These are phyloP conservation scores for Raffaelea arxii DNA, from an alignment of 2,329 filamentous ascomycete genomes.

Conservation along the genomic window DNA sequence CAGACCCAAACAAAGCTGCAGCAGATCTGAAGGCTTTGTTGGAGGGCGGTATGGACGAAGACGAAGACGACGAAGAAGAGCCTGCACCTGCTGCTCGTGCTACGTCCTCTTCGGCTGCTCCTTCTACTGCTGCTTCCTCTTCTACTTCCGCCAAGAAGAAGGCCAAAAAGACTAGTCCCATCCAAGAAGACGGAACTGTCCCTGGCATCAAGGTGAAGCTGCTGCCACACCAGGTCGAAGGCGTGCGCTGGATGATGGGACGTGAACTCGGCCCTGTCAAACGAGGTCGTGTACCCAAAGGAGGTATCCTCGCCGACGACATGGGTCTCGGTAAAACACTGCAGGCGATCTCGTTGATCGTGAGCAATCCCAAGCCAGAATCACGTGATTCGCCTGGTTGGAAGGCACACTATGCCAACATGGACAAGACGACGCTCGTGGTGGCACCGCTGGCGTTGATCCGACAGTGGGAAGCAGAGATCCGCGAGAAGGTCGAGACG, in stretches of 20 bases:
- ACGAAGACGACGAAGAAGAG: slow-evolving; percentile 45
- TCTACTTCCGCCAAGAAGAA: slow-evolving; percentile 35
- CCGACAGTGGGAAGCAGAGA: slow-evolving; percentile 93
- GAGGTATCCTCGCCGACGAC: slow-evolving; percentile 91
- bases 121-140: neutral
- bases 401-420: slow-evolving; percentile 57
- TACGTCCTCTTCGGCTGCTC: too few species aligned
- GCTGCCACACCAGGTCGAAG: slow-evolving; percentile 87
- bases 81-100: too few species aligned
- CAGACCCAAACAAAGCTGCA: slow-evolving; percentile 61
- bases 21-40: slow-evolving; percentile 74
- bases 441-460: slow-evolving; percentile 90
- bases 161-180: slow-evolving; percentile 37
- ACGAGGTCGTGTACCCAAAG: slow-evolving; percentile 72
- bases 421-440: slow-evolving; percentile 76
- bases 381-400: slow-evolving; percentile 46
- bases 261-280: slow-evolving; percentile 83
- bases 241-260: slow-evolving; percentile 89
- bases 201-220: slow-evolving; percentile 81
- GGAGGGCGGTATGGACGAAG: slow-evolving; percentile 71
- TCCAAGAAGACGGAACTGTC: slow-evolving; percentile 42
- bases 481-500: slow-evolving; percentile 62
- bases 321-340: slow-evolving; percentile 97
- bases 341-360: slow-evolving; percentile 80
- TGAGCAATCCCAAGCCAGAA: slow-evolving; percentile 67